A percentile compares a stretch with the other conserved stretches of the same genome.
Evolutionary conservation across 192 early-diverging fungal species (phyloP).

Genomic region (Backusella morwellensis): DNA sequence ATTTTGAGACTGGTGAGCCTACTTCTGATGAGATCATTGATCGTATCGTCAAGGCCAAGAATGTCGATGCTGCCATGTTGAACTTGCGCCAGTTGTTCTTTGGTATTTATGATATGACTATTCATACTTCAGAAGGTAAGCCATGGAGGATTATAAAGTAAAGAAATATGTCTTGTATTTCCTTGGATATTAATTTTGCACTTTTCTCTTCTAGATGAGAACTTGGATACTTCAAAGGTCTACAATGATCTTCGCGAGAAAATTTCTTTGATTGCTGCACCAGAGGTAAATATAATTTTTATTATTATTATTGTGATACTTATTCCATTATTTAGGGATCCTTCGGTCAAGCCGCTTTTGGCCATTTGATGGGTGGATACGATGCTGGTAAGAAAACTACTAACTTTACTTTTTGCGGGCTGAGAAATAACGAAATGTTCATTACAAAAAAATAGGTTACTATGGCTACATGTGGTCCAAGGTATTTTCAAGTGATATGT

Average conservation of each 20-base stretch:
- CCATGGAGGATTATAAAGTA: not conserved
- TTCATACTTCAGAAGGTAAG: constrained; percentile 62
- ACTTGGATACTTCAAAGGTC: constrained; percentile 43
- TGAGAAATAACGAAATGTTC: constrained; percentile 5
- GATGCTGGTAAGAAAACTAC: constrained; percentile 44
- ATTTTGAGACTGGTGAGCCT: constrained; percentile 69
- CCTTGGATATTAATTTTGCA: not conserved
- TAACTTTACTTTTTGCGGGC: not conserved
- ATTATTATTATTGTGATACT: not conserved
- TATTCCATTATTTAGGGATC: not conserved
- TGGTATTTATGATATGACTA: constrained; percentile 71
- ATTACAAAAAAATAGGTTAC: constrained; percentile 38
- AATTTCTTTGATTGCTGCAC: constrained; percentile 33
- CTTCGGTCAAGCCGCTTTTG: constrained; percentile 39
- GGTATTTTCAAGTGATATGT: constrained; percentile 85
- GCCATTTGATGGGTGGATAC: constrained; percentile 74
- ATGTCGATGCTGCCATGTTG: constrained; percentile 70
- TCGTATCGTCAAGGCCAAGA: constrained; percentile 66
- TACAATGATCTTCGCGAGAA: constrained; percentile 47
- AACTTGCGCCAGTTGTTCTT: constrained; percentile 79
- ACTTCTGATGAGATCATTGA: constrained; percentile 72
- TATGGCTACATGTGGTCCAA: constrained; percentile 81
- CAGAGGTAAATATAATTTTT: constrained; percentile 26
- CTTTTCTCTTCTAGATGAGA: constrained; percentile 28
- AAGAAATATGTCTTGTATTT: not conserved